Base-by-base conservation (phyloP, 495 filamentous ascomycete species). In the Jackrogersella minutella region DNA sequence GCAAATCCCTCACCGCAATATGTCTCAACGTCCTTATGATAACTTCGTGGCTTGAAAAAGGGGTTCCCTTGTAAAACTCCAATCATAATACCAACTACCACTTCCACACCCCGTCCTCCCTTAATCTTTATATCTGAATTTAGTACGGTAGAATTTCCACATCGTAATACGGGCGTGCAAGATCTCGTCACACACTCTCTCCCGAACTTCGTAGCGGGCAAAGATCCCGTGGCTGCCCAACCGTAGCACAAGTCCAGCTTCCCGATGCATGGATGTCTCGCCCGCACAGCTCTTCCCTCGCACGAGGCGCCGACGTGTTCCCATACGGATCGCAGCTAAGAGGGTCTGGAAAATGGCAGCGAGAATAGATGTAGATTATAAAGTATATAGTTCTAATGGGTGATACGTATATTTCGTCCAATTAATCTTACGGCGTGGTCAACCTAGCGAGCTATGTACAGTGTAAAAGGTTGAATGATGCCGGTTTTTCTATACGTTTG, bases 361-460 rank as follows among this genome's bases (percentile, higher is more conserved):
- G 31, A 17, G 24, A 49, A 49, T 31, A 30, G n/a, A 14, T 14
- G 41, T 30, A 26, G 6, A 49, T 11, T n/a, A 31, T 31, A 17
- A 17, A 17, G n/a, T 8, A 22, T 46, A 46, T 26, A 49, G 2
- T 49, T 49, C 24, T 9, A 49, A 49, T 17, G 14, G 44, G 44
- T 49, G 26, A 28, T 49, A 49, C 34, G 51, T 58, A 55, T 61
- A 46, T 34, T 61, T 41, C 19, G 58, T 62, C 34, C 28, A 46
- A 68, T 68, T 68, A 68, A 62, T 37, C 47, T 41, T 26, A 39
- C n/a, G 52, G 36, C 26, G 37, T 26, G 44, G 52, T 36, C 46
- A 60, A 55, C 59, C 59, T 56, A 49, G 16, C 13, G 36, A 62
- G 50, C 28, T 56, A 68, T 63, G 54, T 68, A 60, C 65, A 68